Base-by-base conservation (phyloP, 306 rosid genomes). In the Inga oerstediana region DNA sequence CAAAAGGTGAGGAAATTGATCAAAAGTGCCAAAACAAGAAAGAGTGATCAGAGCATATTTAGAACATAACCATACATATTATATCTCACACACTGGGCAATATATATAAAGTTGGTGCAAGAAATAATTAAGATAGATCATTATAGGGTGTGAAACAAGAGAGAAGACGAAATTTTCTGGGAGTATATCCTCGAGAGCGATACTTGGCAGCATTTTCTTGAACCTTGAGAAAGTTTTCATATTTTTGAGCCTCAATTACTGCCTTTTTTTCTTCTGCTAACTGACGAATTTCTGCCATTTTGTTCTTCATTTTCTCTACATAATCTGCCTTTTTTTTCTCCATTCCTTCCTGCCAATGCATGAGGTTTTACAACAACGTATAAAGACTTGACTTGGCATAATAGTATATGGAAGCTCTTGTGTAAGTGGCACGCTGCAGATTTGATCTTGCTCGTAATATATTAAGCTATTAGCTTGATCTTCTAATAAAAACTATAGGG, bases 251-350 rank as follows among this genome's bases (percentile, higher is more conserved):
- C 87, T 90, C 97, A 75, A 88, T 84, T 7, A 12, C 0, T 51
- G 98, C 97, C 84, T 82, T 96, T 88, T 81, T 90, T 78, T 91
- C 98, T 77, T 93, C 93, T 78, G 98, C 96, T 5, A 37, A 32
- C 74, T 81, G 84, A 85, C 91, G 96, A 75, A 92, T 90, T 71
- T 86, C 79, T 14, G 93, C 98, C 22, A 92, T 72, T 80, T 91
- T 91, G 83, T 95, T 95, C 71, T 89, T 92, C 94, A 85, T 76
- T 81, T 84, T 82, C 79, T 95, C 98, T 45, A 83, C 82, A 80
- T 87, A 87, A 45, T 88, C 87, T 6, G 91, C 93, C 84, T 89
- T 95, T 61, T 90, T 87, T 84, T 76, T 93, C 85, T 95, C 98
- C 90, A 93, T 72, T 5, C 76, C 80, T 83, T 93, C 95, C 98